Conservation (phyloP, 1,284 basidiomycete genomes). For the Rhizoctonia solani region DNA sequence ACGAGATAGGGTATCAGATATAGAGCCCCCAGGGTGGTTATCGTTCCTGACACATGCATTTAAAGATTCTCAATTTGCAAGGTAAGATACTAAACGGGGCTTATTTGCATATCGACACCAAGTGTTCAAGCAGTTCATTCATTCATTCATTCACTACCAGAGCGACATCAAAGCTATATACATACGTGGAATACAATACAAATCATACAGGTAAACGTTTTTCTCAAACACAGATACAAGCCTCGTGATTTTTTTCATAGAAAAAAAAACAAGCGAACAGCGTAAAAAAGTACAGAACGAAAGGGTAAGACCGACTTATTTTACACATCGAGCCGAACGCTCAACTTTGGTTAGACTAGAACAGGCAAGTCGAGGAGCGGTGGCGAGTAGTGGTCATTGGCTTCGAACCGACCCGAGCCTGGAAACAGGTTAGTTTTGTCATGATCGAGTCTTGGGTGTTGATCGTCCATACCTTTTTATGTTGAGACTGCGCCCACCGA, state of each 20-base stretch:
- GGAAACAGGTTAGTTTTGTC: background rate
- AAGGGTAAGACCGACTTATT: too few relatives aligned
- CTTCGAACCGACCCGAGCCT: slow-evolving; percentile 16
- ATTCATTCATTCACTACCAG: slow-evolving; percentile 6
- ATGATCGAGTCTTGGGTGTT: too few relatives aligned
- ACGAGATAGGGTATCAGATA: too few relatives aligned
- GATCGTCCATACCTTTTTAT: slow-evolving; percentile 11
- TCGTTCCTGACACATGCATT: too few relatives aligned
- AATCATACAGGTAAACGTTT: slow-evolving; percentile 17
- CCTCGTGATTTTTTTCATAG: background rate
- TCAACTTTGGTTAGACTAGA: slow-evolving; percentile 7
- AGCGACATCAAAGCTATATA: slow-evolving; percentile 10
- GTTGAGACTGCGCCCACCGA: slow-evolving; percentile 21
- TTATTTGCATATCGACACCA: too few relatives aligned
- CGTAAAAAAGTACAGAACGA: background rate
- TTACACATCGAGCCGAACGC: too few relatives aligned
- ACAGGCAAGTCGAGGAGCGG: slow-evolving; percentile 32
- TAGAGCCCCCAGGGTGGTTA: too few relatives aligned
- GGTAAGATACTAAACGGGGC: too few relatives aligned
- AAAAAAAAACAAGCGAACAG: background rate
- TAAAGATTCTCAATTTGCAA: too few relatives aligned
- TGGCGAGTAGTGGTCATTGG: slow-evolving; percentile 14
- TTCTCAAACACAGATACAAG: slow-evolving; percentile 3
- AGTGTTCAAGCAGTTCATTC: background rate
- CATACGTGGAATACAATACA: background rate